Base-by-base conservation (phyloP, 257 asterid species). In the Leonotis leonurus region DNA sequence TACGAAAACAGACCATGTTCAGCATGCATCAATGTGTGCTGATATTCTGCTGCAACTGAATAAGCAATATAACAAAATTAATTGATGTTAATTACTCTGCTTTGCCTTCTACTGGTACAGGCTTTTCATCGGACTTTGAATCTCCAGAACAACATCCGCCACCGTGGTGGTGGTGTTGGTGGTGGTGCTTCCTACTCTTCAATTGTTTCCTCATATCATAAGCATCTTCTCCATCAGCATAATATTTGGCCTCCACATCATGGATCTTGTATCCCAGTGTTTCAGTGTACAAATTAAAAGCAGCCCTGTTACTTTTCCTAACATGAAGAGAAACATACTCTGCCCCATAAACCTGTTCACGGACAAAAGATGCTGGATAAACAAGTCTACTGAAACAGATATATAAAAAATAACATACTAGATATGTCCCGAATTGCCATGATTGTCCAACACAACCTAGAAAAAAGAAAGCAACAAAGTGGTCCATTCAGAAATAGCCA, bases 221-320 rank as follows among this genome's bases (percentile, higher is more conserved):
- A 20, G 99, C 99, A 75, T 93, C 99, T 68, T 93, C 99, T n/a
- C 99, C 99, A 64, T 93, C 97, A 1, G 99, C 97, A 57, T 93
- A 93, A 69, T 93, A 93, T 67, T 89, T 93, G 37, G 97, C 96
- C 77, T 93, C 99, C 65, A 89, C 70, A 35, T 93, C 99, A 69
- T 87, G 89, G 69, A 93, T 89, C 81, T 83, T 84, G 85, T 93
- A 93, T 29, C 90, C 92, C 60, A 89, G 69, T 17, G 97, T 93
- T 70, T 72, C 83, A 0, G 96, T 93, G 75, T 93, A 93, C 79
- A 93, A 65, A 73, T 89, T 87, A 74, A 87, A 89, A 30, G 97
- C 97, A 52, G 96, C 99, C 67, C 97, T 78, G 62, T 93, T 93
- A 68, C 97, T 81, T 73, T 82, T 89, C 60, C 99, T 85, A 20